Evolutionary conservation across 345 rosid species (phyloP).

Genomic region (Draba incana): DNA sequence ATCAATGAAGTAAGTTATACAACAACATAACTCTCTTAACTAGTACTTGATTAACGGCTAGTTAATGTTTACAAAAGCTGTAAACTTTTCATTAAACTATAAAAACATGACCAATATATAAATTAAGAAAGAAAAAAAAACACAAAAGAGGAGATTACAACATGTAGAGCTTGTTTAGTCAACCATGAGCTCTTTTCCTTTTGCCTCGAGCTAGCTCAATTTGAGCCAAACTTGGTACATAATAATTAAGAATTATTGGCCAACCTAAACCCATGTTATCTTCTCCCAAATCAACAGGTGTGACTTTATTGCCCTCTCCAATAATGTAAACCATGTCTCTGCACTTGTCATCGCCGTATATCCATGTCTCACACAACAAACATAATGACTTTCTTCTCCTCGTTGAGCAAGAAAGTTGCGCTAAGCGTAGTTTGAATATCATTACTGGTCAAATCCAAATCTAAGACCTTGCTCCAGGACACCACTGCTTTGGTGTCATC

Average conservation of each 20-base stretch:
- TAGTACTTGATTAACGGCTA: conserved; percentile 27
- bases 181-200: too few species aligned
- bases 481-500: neutral
- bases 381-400: neutral
- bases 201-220: neutral
- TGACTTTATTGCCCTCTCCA: neutral
- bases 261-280: neutral
- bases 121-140: too few species aligned
- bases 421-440: neutral
- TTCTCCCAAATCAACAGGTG: neutral
- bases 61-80: conserved; percentile 22
- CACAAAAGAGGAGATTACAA: too few species aligned
- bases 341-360: too few species aligned
- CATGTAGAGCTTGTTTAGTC: too few species aligned
- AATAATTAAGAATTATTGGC: neutral
- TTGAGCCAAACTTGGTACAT: neutral
- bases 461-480: neutral
- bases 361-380: neutral
- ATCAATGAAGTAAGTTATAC: conserved; percentile 15
- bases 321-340: too few species aligned
- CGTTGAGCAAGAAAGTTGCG: neutral
- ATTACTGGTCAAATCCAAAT: neutral
- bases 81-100: neutral
- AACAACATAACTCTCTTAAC: neutral
- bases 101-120: too few species aligned